Conservation (phyloP, 495 filamentous ascomycete genomes). For the Xylaria sp. region DNA sequence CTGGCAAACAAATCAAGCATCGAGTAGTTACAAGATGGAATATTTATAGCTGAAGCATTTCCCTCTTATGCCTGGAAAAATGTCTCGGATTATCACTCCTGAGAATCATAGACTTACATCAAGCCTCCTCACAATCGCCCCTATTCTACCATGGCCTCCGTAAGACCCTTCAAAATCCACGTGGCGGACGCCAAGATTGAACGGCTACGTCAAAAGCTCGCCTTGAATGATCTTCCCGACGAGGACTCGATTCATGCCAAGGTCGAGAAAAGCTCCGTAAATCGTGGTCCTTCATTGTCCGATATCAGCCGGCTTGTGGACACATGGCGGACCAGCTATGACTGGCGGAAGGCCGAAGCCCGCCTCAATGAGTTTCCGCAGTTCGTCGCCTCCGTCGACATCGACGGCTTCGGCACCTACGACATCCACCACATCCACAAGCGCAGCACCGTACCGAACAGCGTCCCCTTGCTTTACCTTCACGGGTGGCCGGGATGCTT, state of each 20-base stretch:
- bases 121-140: too few species aligned
- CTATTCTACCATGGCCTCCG: neutral
- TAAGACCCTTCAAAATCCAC: constrained; percentile 34
- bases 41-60: neutral
- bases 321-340: constrained; percentile 52
- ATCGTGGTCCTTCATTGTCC: constrained; percentile 49
- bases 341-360: constrained; percentile 50
- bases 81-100: neutral
- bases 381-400: constrained; percentile 52
- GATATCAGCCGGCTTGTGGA: constrained; percentile 55
- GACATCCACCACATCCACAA: constrained; percentile 60
- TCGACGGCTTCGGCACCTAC: constrained; percentile 49
- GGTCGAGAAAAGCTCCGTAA: neutral
- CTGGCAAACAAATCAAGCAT: neutral
- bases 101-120: neutral
- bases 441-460: constrained; percentile 44
- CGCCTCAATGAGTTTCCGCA: constrained; percentile 61
- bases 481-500: constrained; percentile 74
- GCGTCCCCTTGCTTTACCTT: constrained; percentile 62
- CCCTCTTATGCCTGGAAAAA: neutral
- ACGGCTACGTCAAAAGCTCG: constrained; percentile 34
- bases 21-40: neutral
- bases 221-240: constrained; percentile 15
- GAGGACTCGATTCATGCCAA: neutral
- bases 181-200: constrained; percentile 30